Evolutionary conservation across 2,329 filamentous ascomycete species (phyloP).

Genomic region (Endocalyx cinctus): DNA sequence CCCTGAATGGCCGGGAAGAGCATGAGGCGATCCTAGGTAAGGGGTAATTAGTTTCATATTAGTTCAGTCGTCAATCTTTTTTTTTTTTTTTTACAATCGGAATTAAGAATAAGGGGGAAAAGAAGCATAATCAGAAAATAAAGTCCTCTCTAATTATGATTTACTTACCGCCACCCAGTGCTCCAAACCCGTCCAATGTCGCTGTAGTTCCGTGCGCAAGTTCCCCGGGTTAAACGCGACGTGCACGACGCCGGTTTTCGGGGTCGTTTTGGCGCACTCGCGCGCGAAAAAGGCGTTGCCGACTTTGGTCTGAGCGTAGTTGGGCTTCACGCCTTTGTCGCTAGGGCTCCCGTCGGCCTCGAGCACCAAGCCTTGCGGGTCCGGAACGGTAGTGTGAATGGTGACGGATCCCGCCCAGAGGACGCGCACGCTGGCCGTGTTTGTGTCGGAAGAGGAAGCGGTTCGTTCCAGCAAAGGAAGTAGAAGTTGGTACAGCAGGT

Average conservation of each 20-base stretch:
- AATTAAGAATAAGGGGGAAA: background rate
- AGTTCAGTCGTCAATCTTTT: no score
- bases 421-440: slow-evolving; percentile 11
- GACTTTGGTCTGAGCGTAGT: slow-evolving; percentile 17
- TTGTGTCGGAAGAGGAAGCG: slow-evolving; percentile 9
- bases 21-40: slow-evolving; percentile 1
- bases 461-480: slow-evolving; percentile 10
- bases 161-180: slow-evolving; percentile 3
- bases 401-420: slow-evolving; percentile 9
- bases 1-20: slow-evolving; percentile 8
- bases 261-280: background rate
- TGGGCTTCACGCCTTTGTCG: slow-evolving; percentile 8
- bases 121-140: background rate
- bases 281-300: slow-evolving; percentile 16
- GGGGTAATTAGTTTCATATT: background rate
- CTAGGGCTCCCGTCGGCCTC: slow-evolving; percentile 8
- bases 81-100: no score
- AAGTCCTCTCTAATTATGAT: background rate
- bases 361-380: slow-evolving; percentile 12
- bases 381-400: slow-evolving; percentile 8
- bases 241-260: background rate
- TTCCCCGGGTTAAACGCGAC: background rate
- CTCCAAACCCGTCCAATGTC: background rate
- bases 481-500: slow-evolving; percentile 15
- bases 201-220: background rate